phyloP scores from a whole-genome alignment of 441 rosid genomes.

The Gossypium gossypioides region DNA sequence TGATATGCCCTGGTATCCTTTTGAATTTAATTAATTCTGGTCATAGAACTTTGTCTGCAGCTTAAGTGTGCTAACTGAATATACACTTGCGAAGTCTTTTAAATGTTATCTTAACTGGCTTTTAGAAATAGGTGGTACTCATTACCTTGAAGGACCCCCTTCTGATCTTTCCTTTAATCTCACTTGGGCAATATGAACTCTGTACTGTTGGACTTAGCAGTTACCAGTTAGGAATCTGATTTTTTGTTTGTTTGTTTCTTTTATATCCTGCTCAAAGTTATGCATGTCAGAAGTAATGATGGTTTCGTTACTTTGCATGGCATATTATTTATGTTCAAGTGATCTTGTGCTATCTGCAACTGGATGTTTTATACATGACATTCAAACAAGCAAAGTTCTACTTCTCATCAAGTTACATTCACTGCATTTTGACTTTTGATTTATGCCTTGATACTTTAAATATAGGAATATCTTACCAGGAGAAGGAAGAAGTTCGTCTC shows the following conservation, averaged over 20 bases:
- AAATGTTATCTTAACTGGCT: neutral
- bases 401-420: slow-evolving; percentile 12
- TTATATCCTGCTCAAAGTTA: neutral
- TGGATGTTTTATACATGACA: neutral
- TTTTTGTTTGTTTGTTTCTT: slow-evolving; percentile 14
- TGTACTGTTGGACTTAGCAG: neutral
- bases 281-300: neutral
- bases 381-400: slow-evolving; percentile 12
- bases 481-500: slow-evolving; percentile 91
- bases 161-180: neutral
- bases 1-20: slow-evolving; percentile 32
- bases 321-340: neutral
- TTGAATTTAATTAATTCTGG: slow-evolving; percentile 22
- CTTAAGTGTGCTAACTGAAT: neutral
- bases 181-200: neutral
- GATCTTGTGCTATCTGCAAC: slow-evolving; percentile 16
- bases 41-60: slow-evolving; percentile 7
- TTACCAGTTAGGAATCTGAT: neutral
- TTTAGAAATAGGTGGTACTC: neutral
- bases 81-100: neutral
- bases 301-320: neutral
- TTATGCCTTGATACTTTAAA: slow-evolving; percentile 9
- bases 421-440: slow-evolving; percentile 11
- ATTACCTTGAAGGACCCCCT: neutral
- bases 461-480: slow-evolving; percentile 71